These are phyloP conservation scores for Pseudoneurospora amorphoporcata DNA, from an alignment of 495 filamentous ascomycete species.

Conservation along the genomic window DNA sequence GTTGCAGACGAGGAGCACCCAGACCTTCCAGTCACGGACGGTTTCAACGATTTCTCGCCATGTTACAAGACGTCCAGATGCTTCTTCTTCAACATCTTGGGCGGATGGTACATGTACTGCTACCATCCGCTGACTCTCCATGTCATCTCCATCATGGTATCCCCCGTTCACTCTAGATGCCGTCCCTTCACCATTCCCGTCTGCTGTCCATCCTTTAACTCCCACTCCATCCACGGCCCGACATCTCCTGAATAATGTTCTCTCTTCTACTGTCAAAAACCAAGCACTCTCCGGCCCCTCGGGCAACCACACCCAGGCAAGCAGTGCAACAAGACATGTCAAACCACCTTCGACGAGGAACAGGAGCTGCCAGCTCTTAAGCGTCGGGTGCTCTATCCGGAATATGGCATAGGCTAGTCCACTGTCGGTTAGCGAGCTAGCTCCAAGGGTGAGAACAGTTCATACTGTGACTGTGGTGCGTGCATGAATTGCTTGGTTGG, in stretches of 20 bases:
- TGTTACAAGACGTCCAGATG: constrained; percentile 16
- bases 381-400: constrained; percentile 13
- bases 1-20: constrained; percentile 40
- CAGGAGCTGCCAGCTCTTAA: constrained; percentile 45
- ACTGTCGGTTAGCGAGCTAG: neutral
- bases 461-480: neutral
- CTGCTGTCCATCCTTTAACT: constrained; percentile 3
- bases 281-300: constrained; percentile 40
- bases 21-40: constrained; percentile 41
- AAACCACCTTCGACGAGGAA: constrained; percentile 45
- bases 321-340: constrained; percentile 37
- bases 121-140: constrained; percentile 18
- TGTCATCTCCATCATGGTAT: neutral
- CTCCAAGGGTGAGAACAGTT: neutral
- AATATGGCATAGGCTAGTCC: constrained; percentile 19
- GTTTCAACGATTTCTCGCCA: constrained; percentile 39
- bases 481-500: neutral
- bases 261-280: constrained; percentile 40
- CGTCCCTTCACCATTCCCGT: neutral
- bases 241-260: neutral
- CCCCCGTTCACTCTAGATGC: neutral
- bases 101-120: constrained; percentile 9
- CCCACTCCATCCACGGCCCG: neutral
- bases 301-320: constrained; percentile 42
- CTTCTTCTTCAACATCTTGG: constrained; percentile 12